These are phyloP conservation scores for Camillea tinctor DNA, from an alignment of 2,329 filamentous ascomycete species.

Conservation along the genomic window DNA sequence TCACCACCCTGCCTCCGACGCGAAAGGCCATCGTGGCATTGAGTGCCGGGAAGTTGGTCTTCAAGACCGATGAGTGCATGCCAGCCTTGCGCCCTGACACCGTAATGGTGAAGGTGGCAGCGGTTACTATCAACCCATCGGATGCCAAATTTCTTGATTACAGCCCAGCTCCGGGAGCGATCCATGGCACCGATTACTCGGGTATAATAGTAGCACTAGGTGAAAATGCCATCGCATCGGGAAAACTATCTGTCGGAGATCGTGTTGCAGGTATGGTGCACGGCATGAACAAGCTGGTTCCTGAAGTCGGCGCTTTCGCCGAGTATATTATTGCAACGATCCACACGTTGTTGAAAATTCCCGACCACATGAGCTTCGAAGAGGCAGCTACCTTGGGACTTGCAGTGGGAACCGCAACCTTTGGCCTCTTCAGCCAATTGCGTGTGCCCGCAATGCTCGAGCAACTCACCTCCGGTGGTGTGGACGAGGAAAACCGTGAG, in stretches of 20 bases:
- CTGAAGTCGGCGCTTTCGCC: conserved; percentile 31
- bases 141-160: conserved; percentile 21
- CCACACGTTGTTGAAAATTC: conserved; percentile 32
- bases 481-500: neutral
- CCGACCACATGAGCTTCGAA: conserved; percentile 29
- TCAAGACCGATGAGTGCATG: conserved; percentile 10
- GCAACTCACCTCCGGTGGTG: conserved; percentile 9
- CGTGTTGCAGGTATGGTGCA: conserved; percentile 12
- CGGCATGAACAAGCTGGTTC: conserved; percentile 5
- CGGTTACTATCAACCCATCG: conserved; percentile 22
- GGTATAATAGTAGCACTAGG: conserved; percentile 20
- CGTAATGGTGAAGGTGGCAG: conserved; percentile 15
- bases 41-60: conserved; percentile 3
- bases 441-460: conserved; percentile 25
- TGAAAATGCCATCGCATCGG: conserved; percentile 8
- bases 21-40: conserved; percentile 10
- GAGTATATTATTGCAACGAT: conserved; percentile 31
- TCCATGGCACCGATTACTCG: conserved; percentile 19
- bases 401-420: conserved; percentile 25
- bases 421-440: conserved; percentile 31
- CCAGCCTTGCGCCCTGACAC: conserved; percentile 15
- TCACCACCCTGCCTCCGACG: no score
- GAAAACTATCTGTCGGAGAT: conserved; percentile 15
- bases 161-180: conserved; percentile 14
- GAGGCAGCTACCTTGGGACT: conserved; percentile 32